Evolutionary conservation across 1,139 yeast genomes (phyloP), one percentile per base, ranked within the genome.

Genomic region (Taphrina wiesneri): DNA sequence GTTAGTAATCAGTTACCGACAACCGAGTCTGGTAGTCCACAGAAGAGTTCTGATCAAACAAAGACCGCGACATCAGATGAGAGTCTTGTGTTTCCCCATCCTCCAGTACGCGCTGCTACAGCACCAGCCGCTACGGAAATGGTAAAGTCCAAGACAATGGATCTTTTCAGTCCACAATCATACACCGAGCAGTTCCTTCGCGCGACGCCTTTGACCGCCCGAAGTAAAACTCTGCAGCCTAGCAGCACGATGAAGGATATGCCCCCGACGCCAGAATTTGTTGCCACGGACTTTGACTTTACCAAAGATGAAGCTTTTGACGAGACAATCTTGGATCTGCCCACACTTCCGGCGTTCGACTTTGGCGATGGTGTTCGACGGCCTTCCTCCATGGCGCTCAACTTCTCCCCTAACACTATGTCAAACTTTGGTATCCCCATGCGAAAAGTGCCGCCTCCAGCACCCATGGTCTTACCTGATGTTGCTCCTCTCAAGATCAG

Each of bases 281-380:
- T 28, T 15, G 36, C 54, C 11, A 26, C 45, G 13, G 63, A 46
- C n/a, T 30, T 56, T 23, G 62, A 56, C 62, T 56, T 46, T 46
- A 56, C 62, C 28, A 49, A 51, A 21, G 57, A 60, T 23, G 51
- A 51, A 17, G 34, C 41, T 17, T 60, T 60, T 39, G 64, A 60
- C 19, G 64, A 51, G 39, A 39, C 36, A 5, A 26, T 49, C 19
- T 15, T 60, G 13, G 64, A 60, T 34, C 36, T 60, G 28, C 64
- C 64, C 17, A 52, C 56, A 17, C 43, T 60, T 21, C 64, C 64
- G 9, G 64, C 64, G 3, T 51, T 60, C 13, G 56, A 53, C 30
- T 60, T 60, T 28, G 64, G 64, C 11, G 64, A 60, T 19, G 64
- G 64, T 17, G 51, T 49, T 7, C 64, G 56, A 6, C 41, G 57